Percentiles rank a stretch among this genome's conserved stretches.
Evolutionary conservation across 306 rosid genomes (phyloP).

Genomic region (Sindora glabra): DNA sequence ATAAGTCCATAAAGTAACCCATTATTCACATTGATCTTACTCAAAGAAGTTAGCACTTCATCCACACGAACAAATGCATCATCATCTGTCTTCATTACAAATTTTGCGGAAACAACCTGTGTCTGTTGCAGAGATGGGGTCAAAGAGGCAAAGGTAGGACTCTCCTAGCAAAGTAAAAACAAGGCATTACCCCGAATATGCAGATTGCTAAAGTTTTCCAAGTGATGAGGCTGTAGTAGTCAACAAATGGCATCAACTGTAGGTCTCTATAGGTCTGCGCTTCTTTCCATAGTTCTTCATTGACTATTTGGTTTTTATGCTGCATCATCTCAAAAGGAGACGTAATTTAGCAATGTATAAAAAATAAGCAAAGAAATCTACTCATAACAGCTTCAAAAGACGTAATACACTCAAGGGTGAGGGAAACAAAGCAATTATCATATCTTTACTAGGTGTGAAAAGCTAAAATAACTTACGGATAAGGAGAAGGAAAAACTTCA

Average conservation of each 20-base stretch:
- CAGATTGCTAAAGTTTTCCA: conserved; percentile 97
- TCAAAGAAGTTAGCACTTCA: conserved; percentile 67
- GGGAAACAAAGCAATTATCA: background rate
- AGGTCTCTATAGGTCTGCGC: conserved; percentile 86
- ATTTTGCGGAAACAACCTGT: conserved; percentile 86
- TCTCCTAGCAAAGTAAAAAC: conserved; percentile 19
- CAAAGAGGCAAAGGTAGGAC: conserved; percentile 20
- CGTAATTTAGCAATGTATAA: conserved; percentile 10
- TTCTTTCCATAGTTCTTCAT: conserved; percentile 93
- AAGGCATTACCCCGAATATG: conserved; percentile 77
- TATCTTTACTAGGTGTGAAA: conserved; percentile 1
- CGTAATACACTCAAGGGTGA: background rate
- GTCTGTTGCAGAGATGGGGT: conserved; percentile 55
- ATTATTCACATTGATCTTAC: conserved; percentile 36
- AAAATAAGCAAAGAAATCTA: background rate
- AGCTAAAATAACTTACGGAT: background rate
- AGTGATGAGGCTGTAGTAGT: conserved; percentile 89
- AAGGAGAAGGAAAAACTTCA: conserved; percentile 6
- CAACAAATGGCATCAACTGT: conserved; percentile 97
- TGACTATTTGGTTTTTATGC: conserved; percentile 92
- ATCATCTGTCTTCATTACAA: conserved; percentile 96
- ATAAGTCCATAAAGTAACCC: conserved; percentile 92
- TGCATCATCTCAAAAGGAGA: conserved; percentile 41
- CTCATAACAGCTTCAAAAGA: conserved; percentile 1
- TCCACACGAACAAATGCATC: conserved; percentile 95